Percentiles rank a stretch among this genome's conserved stretches.
Conservation (phyloP, 352 stramenopile genomes). For the Phytophthora pisi region DNA sequence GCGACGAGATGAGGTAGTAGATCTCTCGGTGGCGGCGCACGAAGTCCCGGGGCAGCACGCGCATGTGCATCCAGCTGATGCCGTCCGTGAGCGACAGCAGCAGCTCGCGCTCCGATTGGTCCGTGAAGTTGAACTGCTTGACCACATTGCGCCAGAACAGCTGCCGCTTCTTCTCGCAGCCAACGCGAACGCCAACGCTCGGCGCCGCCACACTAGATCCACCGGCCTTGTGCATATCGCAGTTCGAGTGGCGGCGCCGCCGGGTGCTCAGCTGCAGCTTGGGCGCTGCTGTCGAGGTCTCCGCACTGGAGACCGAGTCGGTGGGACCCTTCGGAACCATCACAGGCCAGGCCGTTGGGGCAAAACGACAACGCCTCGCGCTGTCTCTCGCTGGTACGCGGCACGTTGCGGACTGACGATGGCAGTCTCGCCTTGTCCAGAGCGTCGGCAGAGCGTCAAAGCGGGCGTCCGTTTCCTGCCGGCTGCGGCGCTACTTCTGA, state of each 20-base stretch:
- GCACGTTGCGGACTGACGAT: neutral
- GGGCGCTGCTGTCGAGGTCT: neutral
- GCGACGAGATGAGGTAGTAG: slow-evolving; percentile 72
- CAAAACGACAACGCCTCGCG: slow-evolving; percentile 3
- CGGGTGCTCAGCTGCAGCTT: neutral
- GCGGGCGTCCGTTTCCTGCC: too few species aligned
- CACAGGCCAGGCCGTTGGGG: slow-evolving; percentile 3
- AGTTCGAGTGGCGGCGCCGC: slow-evolving; percentile 30
- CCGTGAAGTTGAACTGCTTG: slow-evolving; percentile 80
- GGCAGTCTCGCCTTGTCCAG: neutral
- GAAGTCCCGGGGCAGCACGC: slow-evolving; percentile 53
- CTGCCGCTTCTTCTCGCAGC: slow-evolving; percentile 45
- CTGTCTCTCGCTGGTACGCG: slow-evolving; percentile 10
- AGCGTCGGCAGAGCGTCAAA: too few species aligned
- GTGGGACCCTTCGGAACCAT: slow-evolving; percentile 26
- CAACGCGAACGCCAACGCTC: too few species aligned
- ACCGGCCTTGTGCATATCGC: slow-evolving; percentile 25
- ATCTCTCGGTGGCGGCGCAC: slow-evolving; percentile 77
- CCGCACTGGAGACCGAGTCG: slow-evolving; percentile 7
- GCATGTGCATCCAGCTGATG: slow-evolving; percentile 71
- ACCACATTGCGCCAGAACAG: slow-evolving; percentile 83
- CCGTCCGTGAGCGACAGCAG: slow-evolving; percentile 71
- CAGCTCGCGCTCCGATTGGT: slow-evolving; percentile 62
- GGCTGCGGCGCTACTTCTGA: too few species aligned
- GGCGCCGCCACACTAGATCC: neutral